Percentiles rank a stretch among this genome's conserved stretches.
Conservation (phyloP, 169 alveolate genomes). For the Cryptosporidium baileyi region DNA sequence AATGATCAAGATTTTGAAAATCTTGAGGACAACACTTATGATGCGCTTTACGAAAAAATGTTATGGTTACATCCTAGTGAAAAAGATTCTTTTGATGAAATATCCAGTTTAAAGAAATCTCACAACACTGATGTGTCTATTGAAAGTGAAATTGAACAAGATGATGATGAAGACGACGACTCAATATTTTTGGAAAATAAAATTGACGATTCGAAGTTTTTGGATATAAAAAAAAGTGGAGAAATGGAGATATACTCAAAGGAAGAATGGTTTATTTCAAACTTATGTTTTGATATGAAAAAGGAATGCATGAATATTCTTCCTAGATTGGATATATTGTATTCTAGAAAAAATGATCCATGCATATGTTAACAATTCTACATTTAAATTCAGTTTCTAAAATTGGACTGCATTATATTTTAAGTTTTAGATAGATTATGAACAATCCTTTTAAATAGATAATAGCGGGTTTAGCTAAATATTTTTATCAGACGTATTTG, state of each 20-base stretch:
- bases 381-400: not conserved
- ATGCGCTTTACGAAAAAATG: slow-evolving; percentile 29
- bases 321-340: slow-evolving; percentile 48
- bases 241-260: not conserved
- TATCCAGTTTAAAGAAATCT: too few relatives aligned
- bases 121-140: too few relatives aligned
- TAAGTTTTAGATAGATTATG: not conserved
- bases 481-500: not conserved
- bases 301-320: slow-evolving; percentile 14
- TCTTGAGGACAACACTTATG: slow-evolving; percentile 22
- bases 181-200: not conserved
- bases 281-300: slow-evolving; percentile 5
- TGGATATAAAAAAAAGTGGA: not conserved
- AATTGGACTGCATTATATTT: not conserved
- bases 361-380: not conserved
- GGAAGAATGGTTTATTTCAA: not conserved
- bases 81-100: not conserved
- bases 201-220: not conserved
- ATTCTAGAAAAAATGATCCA: slow-evolving; percentile 12
- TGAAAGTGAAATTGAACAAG: not conserved
- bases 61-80: slow-evolving; percentile 10
- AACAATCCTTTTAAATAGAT: not conserved
- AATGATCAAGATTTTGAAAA: not conserved
- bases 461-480: not conserved
- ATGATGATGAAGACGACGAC: too few relatives aligned